Evolutionary conservation across 2,329 filamentous ascomycete species (phyloP), one percentile per base, ranked within the genome.

Genomic region (Fusarium newnesense): DNA sequence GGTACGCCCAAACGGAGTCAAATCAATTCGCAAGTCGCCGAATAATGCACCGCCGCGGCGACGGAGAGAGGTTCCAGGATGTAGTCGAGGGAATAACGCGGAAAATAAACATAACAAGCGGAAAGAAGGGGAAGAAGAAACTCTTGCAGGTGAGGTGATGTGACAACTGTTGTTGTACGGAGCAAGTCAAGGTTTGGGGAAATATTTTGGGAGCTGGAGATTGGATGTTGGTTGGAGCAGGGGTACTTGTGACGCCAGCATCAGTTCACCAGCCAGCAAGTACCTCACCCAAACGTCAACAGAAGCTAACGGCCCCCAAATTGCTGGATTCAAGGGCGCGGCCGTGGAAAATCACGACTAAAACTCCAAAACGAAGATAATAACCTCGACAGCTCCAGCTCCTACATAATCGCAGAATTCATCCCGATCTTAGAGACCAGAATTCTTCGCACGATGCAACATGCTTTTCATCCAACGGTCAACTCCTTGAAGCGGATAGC

Each of bases 151-250:
- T 64, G 34, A 75, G 53, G 69, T 69, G 67, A 74, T 59, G 54
- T 69, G 69, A 73, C 72, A 66, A 61, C 53, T 67, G 64, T 64
- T 54, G 72, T 73, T 74, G 72, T 60, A 70, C 60, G 60, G 66
- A 69, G 66, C 57, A 72, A 72, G 60, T 72, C 60, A 74, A 74
- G 68, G 72, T 75, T 74, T 73, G 69, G 69, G 72, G 72, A 54
- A 75, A 73, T 67, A 74, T 68, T 67, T 72, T 73, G 66, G 72
- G 72, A 73, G 69, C 71, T 73, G 54, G 59, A 73, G 69, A 70
- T 73, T 70, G 61, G 70, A 67, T 47, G 56, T 32, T 36, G 53
- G 44, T 30, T 47, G 40, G 60, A 54, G 24, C 44, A 57, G 39
- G 58, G 72, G 72, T 75, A 74, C 72, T 47, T 73, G 53, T 69